Evolutionary conservation across 1,284 basidiomycete species (phyloP), one percentile per base, ranked within the genome.

Genomic region (Phlebopus sp.): DNA sequence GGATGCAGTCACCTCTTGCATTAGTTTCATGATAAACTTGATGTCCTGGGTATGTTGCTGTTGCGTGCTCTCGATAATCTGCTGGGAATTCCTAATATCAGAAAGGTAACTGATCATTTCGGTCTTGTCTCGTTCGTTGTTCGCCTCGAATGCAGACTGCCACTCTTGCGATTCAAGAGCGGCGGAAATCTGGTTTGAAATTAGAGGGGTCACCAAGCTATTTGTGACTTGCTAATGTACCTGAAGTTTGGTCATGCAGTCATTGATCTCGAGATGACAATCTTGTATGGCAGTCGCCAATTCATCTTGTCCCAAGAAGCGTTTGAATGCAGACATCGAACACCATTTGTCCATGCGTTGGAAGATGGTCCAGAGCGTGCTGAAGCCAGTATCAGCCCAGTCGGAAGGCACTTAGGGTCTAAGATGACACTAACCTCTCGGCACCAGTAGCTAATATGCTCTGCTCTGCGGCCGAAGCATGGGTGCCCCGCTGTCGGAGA

Each of bases 121-220:
- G 5, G 57, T 52, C 39, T 73, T 70, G 53, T 80, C 77, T n/a
- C 59, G 62, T 49, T 65, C 59, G 10, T 55, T 56, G 32, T 69
- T 73, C 4, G 53, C 55, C 21, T 58, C 55, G 49, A 77, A 71
- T 17, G 72, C 67, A 3, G 57, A 54, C 54, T 78, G 76, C 79
- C 78, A 81, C 14, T 59, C 56, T 30, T 70, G 72, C 7, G 74
- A 69, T 37, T 74, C 72, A n/a, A 74, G 56, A 23, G 70, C 67
- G 11, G 76, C 73, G 18, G 63, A 61, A 30, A 80, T 55, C 76
- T 79, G 38, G n/a, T 14, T 31, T 42, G n/a, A n/a, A n/a, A n/a
- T 61, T 23, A 63, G 55, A 37, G n/a, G 43, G 37, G 10, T 39
- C 23, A 17, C 8, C 27, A n/a, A 46, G 25, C 39, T 36, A 31